Conservation (phyloP, 352 stramenopile genomes). For the Phytophthora nicotianae region DNA sequence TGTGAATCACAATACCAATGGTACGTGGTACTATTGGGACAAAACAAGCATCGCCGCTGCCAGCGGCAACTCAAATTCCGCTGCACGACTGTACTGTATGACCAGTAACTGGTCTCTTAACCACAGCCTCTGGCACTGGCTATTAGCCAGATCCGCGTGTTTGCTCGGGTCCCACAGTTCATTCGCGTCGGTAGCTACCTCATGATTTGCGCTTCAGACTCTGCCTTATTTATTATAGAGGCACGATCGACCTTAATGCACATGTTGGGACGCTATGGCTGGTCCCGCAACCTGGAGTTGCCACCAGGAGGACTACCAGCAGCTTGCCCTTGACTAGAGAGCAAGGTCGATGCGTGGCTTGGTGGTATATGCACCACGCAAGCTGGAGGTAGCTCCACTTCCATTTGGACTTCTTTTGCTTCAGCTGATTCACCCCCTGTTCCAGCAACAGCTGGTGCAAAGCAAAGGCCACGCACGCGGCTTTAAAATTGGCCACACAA, state of each 20-base stretch:
- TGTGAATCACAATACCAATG: too few species aligned
- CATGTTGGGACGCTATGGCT: not conserved
- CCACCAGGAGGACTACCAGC: not conserved
- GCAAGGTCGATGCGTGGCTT: too few species aligned
- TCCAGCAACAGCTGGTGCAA: not conserved
- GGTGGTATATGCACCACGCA: too few species aligned
- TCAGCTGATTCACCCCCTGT: not conserved
- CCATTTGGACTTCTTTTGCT: not conserved
- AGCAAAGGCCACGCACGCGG: not conserved
- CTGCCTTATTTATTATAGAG: too few species aligned
- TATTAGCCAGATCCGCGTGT: slow-evolving; percentile 11
- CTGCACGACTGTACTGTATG: slow-evolving; percentile 6
- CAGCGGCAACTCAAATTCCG: slow-evolving; percentile 6
- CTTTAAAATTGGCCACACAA: too few species aligned
- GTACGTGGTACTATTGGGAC: not conserved
- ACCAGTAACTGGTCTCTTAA: slow-evolving; percentile 7
- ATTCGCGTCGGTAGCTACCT: slow-evolving; percentile 1
- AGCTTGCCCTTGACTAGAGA: too few species aligned
- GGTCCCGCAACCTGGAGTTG: not conserved
- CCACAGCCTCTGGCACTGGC: too few species aligned
- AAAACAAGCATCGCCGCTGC: not conserved
- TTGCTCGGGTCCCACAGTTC: slow-evolving; percentile 19
- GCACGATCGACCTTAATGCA: not conserved
- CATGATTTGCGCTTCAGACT: slow-evolving; percentile 13
- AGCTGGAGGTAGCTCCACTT: too few species aligned